phyloP scores from a whole-genome alignment of 495 filamentous ascomycete genomes.

The Penicillium flavigenum region DNA sequence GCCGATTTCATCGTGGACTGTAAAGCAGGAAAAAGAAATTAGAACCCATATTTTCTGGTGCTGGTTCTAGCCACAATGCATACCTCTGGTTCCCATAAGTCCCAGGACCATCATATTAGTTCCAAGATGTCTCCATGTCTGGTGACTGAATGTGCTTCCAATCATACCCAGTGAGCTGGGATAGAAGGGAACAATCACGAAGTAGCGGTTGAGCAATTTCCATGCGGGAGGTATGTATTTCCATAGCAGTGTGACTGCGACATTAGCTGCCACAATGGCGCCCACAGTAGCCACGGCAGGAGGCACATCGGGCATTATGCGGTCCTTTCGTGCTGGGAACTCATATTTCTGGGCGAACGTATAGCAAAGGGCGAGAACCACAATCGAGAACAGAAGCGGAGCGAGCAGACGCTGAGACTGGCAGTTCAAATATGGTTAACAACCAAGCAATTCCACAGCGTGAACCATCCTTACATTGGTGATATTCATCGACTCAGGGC shows the following conservation, averaged over 20 bases:
- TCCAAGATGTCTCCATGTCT: conserved; percentile 60
- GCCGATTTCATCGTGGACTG: conserved; percentile 83
- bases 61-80: conserved; percentile 18
- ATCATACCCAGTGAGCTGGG: conserved; percentile 65
- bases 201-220: conserved; percentile 74
- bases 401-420: conserved; percentile 64
- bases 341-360: conserved; percentile 61
- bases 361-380: conserved; percentile 50
- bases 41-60: not conserved
- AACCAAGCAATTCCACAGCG: not conserved
- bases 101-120: conserved; percentile 69
- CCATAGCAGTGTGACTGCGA: conserved; percentile 63
- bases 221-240: conserved; percentile 63
- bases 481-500: conserved; percentile 32
- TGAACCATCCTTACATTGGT: conserved; percentile 33
- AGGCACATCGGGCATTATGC: conserved; percentile 72
- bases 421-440: conserved; percentile 8
- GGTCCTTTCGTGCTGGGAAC: conserved; percentile 54
- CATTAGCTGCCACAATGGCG: conserved; percentile 64
- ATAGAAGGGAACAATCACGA: conserved; percentile 68
- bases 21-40: not conserved
- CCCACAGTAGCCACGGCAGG: conserved; percentile 76
- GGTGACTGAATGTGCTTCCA: conserved; percentile 78
- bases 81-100: conserved; percentile 57
- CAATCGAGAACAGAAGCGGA: conserved; percentile 55